phyloP scores from a whole-genome alignment of 2,329 filamentous ascomycete species.

The Pseudogymnoascus sp. region DNA sequence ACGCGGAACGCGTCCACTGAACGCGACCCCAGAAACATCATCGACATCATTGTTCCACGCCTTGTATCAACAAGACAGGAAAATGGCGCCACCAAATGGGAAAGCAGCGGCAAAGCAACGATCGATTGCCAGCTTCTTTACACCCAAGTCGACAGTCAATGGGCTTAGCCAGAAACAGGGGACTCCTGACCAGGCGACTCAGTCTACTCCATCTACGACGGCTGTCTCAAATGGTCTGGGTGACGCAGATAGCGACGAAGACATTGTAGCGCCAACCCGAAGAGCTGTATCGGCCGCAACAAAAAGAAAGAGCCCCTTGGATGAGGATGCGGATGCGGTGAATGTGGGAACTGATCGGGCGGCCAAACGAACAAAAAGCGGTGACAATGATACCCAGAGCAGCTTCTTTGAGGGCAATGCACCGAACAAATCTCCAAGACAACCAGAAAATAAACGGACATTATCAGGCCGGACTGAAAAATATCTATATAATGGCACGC shows the following conservation, averaged over 20 bases:
- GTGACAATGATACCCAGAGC: constrained; percentile 36
- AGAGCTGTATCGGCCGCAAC: constrained; percentile 19
- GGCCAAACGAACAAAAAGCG: constrained; percentile 41
- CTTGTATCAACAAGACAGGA: constrained; percentile 9
- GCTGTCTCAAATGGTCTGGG: constrained; percentile 9
- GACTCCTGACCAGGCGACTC: constrained; percentile 29
- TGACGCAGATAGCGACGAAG: constrained; percentile 26
- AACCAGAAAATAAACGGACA: constrained; percentile 18
- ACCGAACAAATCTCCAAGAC: constrained; percentile 26
- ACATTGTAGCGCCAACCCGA: constrained; percentile 16
- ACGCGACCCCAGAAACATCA: constrained; percentile 3
- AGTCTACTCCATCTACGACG: constrained; percentile 27
- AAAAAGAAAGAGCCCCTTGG: constrained; percentile 46
- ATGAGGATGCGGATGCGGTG: constrained; percentile 42
- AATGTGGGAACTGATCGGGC: constrained; percentile 31
- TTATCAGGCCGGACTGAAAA: constrained; percentile 41
- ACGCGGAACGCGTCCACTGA: constrained; percentile 17
- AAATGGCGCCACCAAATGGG: constrained; percentile 23
- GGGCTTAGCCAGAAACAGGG: constrained; percentile 27
- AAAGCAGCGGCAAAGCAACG: constrained; percentile 52
- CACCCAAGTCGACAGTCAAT: constrained; percentile 49
- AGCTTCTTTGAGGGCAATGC: constrained; percentile 36
- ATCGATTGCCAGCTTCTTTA: constrained; percentile 82
- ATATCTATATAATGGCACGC: constrained; percentile 44
- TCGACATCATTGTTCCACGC: neutral